Conservation (phyloP, 2,329 filamentous ascomycete species). For the Domatiomyces globalis region DNA sequence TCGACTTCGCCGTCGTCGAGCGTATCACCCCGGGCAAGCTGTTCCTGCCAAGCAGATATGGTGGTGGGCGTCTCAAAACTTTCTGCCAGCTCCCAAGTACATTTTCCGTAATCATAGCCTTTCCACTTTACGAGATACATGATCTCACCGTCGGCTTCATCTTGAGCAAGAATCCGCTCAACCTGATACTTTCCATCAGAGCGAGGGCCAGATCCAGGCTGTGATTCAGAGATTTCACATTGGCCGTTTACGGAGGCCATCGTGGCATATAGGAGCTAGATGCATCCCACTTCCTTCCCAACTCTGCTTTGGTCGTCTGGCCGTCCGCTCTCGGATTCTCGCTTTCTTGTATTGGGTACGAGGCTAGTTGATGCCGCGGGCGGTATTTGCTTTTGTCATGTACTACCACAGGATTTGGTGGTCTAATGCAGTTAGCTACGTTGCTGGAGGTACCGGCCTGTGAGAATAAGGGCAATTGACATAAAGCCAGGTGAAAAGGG, state of each 20-base stretch:
- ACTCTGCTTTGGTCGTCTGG: constrained; percentile 9
- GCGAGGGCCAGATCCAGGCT: background rate
- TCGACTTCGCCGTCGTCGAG: constrained; percentile 9
- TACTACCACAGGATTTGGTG: too few relatives aligned
- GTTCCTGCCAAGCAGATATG: constrained; percentile 28
- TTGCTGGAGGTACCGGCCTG: too few relatives aligned
- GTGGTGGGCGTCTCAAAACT: constrained; percentile 27
- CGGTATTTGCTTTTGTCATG: background rate
- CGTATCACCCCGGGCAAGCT: constrained; percentile 19
- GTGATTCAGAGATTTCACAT: constrained; percentile 13
- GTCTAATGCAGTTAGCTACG: too few relatives aligned
- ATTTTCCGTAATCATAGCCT: constrained; percentile 42
- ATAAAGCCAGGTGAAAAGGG: too few relatives aligned
- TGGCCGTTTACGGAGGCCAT: constrained; percentile 21
- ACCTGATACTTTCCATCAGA: constrained; percentile 38
- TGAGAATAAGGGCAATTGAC: too few relatives aligned
- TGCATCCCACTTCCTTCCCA: constrained; percentile 28
- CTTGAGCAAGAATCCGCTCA: constrained; percentile 40
- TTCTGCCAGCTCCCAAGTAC: constrained; percentile 40
- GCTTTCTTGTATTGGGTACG: background rate
- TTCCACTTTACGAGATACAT: constrained; percentile 53
- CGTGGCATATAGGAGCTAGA: constrained; percentile 44
- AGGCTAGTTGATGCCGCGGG: background rate
- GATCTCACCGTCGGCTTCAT: constrained; percentile 21
- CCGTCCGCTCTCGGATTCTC: background rate